Base-by-base conservation (phyloP, 805 yeast species). In the Starmerella stigmatis region DNA sequence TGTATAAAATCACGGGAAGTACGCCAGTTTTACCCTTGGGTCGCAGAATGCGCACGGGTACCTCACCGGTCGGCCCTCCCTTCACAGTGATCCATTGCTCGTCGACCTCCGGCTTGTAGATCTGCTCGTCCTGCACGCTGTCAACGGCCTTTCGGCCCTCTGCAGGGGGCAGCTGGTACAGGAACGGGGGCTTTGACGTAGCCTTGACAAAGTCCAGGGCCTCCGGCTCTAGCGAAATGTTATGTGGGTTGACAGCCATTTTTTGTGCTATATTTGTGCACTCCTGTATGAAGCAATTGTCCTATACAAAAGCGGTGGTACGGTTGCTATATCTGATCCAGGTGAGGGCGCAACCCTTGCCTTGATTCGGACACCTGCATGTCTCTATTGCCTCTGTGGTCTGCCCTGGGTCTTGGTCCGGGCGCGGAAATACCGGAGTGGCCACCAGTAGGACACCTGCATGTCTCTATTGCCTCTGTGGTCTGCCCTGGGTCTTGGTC, bases 61-160 rank as follows among this genome's bases (percentile, higher is more conserved):
- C 36, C 25, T 32, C 36, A 23, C 36, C 36, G 15, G 36, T 32
- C 25, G 36, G 36, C n/a, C 36, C 36, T 15, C 36, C 36, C 36
- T 19, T 21, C n/a, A 20, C 36, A 15, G 22, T 32, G 36, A 32
- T 10, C 36, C 36, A 32, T 23, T 32, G 25, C 36, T 32, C 36
- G 25, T 32, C 36, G 25, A 32, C 17, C 23, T 13, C 36, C 11
- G 36, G 36, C 25, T 32, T 32, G 25, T 3, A 15, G 25, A 32
- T 32, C 9, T 15, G 22, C 25, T 32, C 36, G 25, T 32, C 36
- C 25, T 32, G 36, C 10, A 32, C 36, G 23, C 5, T 6, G 36
- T 32, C 36, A 8, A 32, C 36, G 15, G 36, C 36, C 25, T 32
- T 17, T n/a, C 36, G 2, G 3, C 36, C 36, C 25, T 32, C 36